phyloP scores from a whole-genome alignment of 768 basidiomycete genomes.

The Dioszegia hungarica region DNA sequence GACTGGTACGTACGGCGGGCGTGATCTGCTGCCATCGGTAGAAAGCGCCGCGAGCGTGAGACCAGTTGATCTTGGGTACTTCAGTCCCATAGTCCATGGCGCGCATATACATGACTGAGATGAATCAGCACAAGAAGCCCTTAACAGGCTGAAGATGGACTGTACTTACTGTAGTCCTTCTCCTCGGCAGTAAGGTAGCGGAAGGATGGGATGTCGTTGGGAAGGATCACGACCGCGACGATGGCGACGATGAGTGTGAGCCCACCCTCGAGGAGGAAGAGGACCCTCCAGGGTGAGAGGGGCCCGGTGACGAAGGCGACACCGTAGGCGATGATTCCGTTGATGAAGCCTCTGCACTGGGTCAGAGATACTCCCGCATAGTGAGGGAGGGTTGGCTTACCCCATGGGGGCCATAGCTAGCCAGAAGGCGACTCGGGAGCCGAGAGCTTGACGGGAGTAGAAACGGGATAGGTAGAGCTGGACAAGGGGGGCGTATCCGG shows the following conservation, averaged over 20 bases:
- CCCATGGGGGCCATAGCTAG: conserved; percentile 9
- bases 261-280: conserved; percentile 57
- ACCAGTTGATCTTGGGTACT: conserved; percentile 23
- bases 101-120: conserved; percentile 7
- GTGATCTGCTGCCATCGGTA: conserved; percentile 15
- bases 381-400: not conserved
- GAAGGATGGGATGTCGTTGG: not conserved
- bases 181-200: conserved; percentile 19
- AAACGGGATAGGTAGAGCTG: conserved; percentile 51
- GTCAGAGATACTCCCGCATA: not conserved
- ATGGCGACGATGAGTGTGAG: conserved; percentile 46
- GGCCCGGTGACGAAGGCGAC: conserved; percentile 20
- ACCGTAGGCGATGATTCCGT: conserved; percentile 9
- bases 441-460: conserved; percentile 45
- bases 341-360: not conserved
- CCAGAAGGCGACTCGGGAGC: conserved; percentile 1
- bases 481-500: conserved; percentile 55
- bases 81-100: conserved; percentile 8
- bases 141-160: no score
- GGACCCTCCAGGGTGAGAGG: conserved; percentile 55
- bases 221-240: conserved; percentile 51
- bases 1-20: no score
- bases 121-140: no score
- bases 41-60: conserved; percentile 9
- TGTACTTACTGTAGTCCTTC: conserved; percentile 15